Conservation (phyloP, 2,329 filamentous ascomycete species). For the Diaporthe sp. region DNA sequence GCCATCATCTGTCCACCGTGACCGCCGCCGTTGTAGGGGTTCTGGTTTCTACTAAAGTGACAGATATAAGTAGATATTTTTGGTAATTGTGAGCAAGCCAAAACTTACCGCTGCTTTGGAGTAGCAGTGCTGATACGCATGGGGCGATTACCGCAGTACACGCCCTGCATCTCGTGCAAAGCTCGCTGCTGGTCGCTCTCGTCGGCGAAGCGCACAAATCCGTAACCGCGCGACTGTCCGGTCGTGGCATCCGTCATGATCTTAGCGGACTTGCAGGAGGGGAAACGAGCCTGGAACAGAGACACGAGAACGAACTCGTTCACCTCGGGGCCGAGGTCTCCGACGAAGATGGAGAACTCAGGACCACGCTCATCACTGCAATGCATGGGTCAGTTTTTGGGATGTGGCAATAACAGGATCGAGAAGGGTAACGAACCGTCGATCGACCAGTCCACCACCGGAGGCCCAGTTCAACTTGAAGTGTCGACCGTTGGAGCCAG, state of each 20-base stretch:
- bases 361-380: constrained; percentile 91
- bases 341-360: constrained; percentile 97
- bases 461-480: constrained; percentile 99
- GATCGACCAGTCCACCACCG: constrained; percentile 93
- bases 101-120: constrained; percentile 83
- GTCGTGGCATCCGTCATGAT: constrained; percentile 99
- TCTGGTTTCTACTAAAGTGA: constrained; percentile 53
- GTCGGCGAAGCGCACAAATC: constrained; percentile 96
- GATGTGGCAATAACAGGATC: constrained; percentile 15
- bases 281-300: constrained; percentile 95
- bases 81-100: not conserved
- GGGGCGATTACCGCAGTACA: constrained; percentile 97
- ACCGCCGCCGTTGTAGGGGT: constrained; percentile 48
- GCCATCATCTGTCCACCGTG: constrained; percentile 54
- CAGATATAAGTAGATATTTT: not conserved
- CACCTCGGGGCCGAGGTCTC: constrained; percentile 96
- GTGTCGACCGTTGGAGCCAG: constrained; percentile 86
- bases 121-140: constrained; percentile 99
- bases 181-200: constrained; percentile 97
- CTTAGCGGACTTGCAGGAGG: constrained; percentile 98
- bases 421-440: constrained; percentile 71
- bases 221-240: constrained; percentile 96
- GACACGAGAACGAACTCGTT: constrained; percentile 98
- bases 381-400: constrained; percentile 44
- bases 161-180: constrained; percentile 97